These are phyloP conservation scores for Cyberlindnera sargentensis DNA, from an alignment of 805 yeast species.

Conservation along the genomic window DNA sequence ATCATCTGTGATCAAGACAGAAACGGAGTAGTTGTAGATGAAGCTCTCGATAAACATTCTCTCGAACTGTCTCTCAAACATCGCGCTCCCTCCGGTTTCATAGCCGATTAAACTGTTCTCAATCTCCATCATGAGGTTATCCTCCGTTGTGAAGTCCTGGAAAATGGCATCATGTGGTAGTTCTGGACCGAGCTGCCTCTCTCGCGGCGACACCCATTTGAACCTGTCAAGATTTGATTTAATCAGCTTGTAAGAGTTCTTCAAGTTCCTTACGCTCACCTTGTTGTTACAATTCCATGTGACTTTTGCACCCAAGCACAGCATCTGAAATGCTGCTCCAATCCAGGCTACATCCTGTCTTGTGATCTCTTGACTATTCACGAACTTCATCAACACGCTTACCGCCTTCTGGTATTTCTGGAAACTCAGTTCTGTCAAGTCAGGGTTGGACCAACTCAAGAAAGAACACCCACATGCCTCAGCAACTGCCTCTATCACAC, in stretches of 20 bases:
- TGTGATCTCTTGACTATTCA: background rate
- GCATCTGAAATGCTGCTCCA: conserved; percentile 31
- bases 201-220: background rate
- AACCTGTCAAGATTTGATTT: conserved; percentile 15
- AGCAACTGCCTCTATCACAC: conserved; percentile 28
- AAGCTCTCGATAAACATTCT: conserved; percentile 39
- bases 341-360: conserved; percentile 29
- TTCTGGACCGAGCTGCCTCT: background rate
- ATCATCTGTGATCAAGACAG: conserved; percentile 30
- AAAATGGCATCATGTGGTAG: background rate
- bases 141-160: conserved; percentile 7
- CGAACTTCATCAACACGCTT: conserved; percentile 6
- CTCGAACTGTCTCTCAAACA: conserved; percentile 15
- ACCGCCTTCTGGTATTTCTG: conserved; percentile 22
- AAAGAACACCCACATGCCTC: conserved; percentile 36
- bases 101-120: conserved; percentile 12
- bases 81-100: background rate
- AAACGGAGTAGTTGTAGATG: conserved; percentile 34
- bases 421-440: conserved; percentile 20
- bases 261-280: conserved; percentile 22
- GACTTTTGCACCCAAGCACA: conserved; percentile 33
- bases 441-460: conserved; percentile 27
- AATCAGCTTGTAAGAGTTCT: conserved; percentile 30
- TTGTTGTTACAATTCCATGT: conserved; percentile 16
- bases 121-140: conserved; percentile 16